Conservation (phyloP, 257 asterid species). For the Mentha longifolia region DNA sequence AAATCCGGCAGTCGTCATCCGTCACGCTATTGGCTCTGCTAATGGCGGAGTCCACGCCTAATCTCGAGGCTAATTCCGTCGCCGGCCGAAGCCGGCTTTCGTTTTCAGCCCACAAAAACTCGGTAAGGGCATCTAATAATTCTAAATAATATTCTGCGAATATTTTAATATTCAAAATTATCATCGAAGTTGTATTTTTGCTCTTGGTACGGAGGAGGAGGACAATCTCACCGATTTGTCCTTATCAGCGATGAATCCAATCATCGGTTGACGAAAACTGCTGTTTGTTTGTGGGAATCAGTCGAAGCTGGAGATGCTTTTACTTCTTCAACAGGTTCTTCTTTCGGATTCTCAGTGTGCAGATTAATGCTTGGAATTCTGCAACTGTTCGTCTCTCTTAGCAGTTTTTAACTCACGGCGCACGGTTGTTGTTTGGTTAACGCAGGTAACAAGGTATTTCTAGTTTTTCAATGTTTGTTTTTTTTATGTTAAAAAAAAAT, state of each 20-base stretch:
- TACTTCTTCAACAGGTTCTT: slow-evolving; percentile 35
- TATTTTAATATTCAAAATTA: not conserved
- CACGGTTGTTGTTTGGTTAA: slow-evolving; percentile 3
- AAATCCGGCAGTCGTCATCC: not conserved
- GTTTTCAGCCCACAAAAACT: not conserved
- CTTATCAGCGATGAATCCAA: not conserved
- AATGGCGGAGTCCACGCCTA: not conserved
- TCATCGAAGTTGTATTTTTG: not conserved
- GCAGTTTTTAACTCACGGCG: not conserved
- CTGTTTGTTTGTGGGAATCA: slow-evolving; percentile 13
- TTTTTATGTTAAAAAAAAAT: too few relatives aligned
- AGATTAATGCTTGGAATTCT: not conserved
- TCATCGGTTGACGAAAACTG: not conserved
- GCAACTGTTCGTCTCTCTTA: not conserved
- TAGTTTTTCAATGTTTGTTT: not conserved
- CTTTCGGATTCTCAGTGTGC: slow-evolving; percentile 18
- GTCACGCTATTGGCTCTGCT: not conserved
- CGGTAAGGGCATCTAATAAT: too few relatives aligned
- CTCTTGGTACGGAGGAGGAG: too few relatives aligned
- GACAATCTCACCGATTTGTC: slow-evolving; percentile 10
- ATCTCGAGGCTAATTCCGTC: slow-evolving; percentile 25
- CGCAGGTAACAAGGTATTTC: not conserved
- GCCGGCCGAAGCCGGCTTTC: slow-evolving; percentile 50
- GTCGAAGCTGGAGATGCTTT: slow-evolving; percentile 26
- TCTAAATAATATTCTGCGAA: too few relatives aligned